Base-by-base conservation (phyloP, 805 yeast genomes). In the Kurtzmaniella cleridarum region DNA sequence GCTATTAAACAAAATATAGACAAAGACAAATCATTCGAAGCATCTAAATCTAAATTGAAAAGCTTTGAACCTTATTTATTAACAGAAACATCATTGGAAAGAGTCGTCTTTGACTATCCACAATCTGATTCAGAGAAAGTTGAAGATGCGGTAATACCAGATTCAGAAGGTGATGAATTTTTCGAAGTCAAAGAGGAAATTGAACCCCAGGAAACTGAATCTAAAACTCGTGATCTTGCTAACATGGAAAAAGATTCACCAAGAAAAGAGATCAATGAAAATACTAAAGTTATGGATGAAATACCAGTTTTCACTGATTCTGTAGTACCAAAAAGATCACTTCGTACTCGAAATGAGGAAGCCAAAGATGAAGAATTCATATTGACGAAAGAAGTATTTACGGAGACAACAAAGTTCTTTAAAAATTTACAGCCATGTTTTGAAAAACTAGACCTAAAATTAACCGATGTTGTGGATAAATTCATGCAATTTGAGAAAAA, bases 51-150 rank as follows among this genome's bases (percentile, higher is more conserved):
- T 3, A 73, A 69, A 32, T 50, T 69, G 4, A 75, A 62, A 46
- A 53, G 63, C 26, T 53, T 68, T 24, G 87, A 81, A 46, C 71
- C 76, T 0, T 81, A 83, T 46, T 48, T 62, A 11, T 63, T 76
- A 23, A 62, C 76, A 0, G 77, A 73, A 27, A 62, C 59, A 2
- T 70, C 80, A 0, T 57, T 79, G 2, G 81, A 76, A 30, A 53
- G 57, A 8, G 54, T 81, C 2, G 49, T 43, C 12, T 64, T 76
- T 38, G 53, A 49, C 3, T 36, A 62, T 26, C 41, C 49, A 13
- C 45, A 43, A 18, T 37, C 11, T 5, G 17, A 35, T 14, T 24
- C 12, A 10, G 33, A 23, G 13, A 40, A 18, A n/a, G 12, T 32
- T 2, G 27, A 34, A 30, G 45, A 44, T 8, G 34, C 30, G 12